phyloP scores from a whole-genome alignment of 1,139 yeast species.

The Saccharomyces hybrid region DNA sequence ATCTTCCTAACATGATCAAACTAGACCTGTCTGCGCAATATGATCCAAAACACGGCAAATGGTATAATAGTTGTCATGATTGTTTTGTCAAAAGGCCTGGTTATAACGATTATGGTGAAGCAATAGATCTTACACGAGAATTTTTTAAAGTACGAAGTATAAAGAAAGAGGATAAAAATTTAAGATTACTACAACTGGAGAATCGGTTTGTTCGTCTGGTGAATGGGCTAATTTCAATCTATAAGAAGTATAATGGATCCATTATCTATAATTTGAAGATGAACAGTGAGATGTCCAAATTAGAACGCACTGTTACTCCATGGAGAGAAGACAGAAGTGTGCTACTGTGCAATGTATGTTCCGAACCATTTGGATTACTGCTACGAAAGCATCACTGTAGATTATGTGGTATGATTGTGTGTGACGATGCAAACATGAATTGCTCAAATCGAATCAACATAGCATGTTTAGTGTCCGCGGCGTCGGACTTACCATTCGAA shows the following conservation, averaged over 20 bases:
- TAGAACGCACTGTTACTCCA: conserved; percentile 49
- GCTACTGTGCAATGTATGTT: conserved; percentile 58
- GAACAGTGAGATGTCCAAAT: conserved; percentile 28
- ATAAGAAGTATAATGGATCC: conserved; percentile 15
- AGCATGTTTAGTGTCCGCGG: conserved; percentile 32
- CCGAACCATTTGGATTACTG: conserved; percentile 46
- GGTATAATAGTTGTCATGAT: conserved; percentile 62
- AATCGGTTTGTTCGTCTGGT: conserved; percentile 51
- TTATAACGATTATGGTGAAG: conserved; percentile 38
- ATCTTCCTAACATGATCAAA: conserved; percentile 48
- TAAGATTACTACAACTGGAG: conserved; percentile 55
- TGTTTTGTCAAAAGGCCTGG: conserved; percentile 59
- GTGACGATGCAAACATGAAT: conserved; percentile 53
- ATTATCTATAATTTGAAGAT: conserved; percentile 22
- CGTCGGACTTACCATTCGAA: conserved; percentile 26
- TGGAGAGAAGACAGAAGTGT: conserved; percentile 61
- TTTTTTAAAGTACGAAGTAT: conserved; percentile 40
- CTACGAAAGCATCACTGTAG: conserved; percentile 83
- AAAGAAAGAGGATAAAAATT: conserved; percentile 36
- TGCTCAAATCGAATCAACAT: conserved; percentile 75
- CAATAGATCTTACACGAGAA: conserved; percentile 39
- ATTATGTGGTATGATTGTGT: conserved; percentile 73
- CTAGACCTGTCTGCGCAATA: conserved; percentile 41
- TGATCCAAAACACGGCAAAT: conserved; percentile 46
- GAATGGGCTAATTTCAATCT: conserved; percentile 22